Conservation (phyloP, 139 green algal species). For the Monoraphidium neglectum region DNA sequence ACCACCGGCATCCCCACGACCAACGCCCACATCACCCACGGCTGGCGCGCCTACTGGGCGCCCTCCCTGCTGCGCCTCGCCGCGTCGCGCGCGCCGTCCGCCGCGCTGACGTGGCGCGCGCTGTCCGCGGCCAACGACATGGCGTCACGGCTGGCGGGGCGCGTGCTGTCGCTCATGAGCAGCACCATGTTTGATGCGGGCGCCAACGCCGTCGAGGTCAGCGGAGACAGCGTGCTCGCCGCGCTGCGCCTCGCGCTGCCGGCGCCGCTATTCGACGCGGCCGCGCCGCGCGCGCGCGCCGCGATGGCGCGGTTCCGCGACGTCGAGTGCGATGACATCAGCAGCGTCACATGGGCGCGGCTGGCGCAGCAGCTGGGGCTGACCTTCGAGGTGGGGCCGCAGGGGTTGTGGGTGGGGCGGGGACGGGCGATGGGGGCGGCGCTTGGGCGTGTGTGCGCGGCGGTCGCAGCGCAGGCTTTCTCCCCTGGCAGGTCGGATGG, state of each 20-base stretch:
- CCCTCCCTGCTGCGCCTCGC: not conserved
- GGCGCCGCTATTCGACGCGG: not conserved
- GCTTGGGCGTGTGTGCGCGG: not conserved
- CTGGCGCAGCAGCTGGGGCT: slow-evolving; percentile 9
- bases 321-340: slow-evolving; percentile 24
- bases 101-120: slow-evolving; percentile 6
- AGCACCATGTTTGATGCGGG: too few species aligned
- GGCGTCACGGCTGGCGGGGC: not conserved
- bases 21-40: not conserved
- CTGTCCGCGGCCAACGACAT: slow-evolving; percentile 16
- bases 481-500: not conserved
- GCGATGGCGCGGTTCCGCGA: not conserved
- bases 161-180: too few species aligned
- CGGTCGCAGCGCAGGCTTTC: not conserved
- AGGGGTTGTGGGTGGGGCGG: too few species aligned
- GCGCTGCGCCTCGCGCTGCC: slow-evolving; percentile 15
- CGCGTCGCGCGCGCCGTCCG: not conserved
- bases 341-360: slow-evolving; percentile 6
- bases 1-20: not conserved
- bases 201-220: too few species aligned
- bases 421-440: not conserved
- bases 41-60: slow-evolving; percentile 10
- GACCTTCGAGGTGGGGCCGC: slow-evolving; percentile 5
- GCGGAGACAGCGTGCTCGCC: too few species aligned
- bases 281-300: not conserved